A percentile compares a stretch with the other conserved stretches of the same genome.
Conservation (phyloP, 352 stramenopile genomes). For the Globisporangium acanthophoron region DNA sequence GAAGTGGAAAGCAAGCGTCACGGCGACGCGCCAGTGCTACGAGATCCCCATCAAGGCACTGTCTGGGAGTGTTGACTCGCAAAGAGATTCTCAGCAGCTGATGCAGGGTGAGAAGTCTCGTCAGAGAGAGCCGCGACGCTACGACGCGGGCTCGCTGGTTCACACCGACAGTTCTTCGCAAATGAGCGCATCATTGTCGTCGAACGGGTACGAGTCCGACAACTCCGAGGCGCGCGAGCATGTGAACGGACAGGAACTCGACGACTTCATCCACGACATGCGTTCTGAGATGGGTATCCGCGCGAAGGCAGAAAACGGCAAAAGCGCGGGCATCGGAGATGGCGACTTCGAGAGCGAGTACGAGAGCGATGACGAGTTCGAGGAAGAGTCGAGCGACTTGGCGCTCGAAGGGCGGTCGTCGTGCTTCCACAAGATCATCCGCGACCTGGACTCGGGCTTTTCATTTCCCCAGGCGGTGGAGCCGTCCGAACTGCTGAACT, state of each 20-base stretch:
- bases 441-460: constrained; percentile 48
- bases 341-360: constrained; percentile 13
- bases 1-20: constrained; percentile 52
- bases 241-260: constrained; percentile 20
- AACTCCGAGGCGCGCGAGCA: constrained; percentile 14
- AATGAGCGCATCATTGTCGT: constrained; percentile 19
- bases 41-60: constrained; percentile 21
- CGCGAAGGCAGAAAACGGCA: neutral
- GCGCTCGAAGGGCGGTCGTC: constrained; percentile 14
- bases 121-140: neutral
- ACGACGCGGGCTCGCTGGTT: constrained; percentile 18
- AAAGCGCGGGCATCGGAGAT: neutral
- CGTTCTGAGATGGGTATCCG: constrained; percentile 9
- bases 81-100: neutral
- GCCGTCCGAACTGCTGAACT: constrained; percentile 19
- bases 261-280: constrained; percentile 21
- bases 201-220: constrained; percentile 25
- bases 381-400: constrained; percentile 10
- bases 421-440: constrained; percentile 43
- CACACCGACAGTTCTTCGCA: constrained; percentile 24
- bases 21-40: constrained; percentile 51
- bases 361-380: constrained; percentile 19
- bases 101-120: neutral
- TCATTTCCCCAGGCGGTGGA: constrained; percentile 46
- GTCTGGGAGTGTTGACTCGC: neutral